A percentile compares a stretch with the other conserved stretches of the same genome.
phyloP scores from a whole-genome alignment of 805 yeast genomes.

The Wickerhamiella shivajii region DNA sequence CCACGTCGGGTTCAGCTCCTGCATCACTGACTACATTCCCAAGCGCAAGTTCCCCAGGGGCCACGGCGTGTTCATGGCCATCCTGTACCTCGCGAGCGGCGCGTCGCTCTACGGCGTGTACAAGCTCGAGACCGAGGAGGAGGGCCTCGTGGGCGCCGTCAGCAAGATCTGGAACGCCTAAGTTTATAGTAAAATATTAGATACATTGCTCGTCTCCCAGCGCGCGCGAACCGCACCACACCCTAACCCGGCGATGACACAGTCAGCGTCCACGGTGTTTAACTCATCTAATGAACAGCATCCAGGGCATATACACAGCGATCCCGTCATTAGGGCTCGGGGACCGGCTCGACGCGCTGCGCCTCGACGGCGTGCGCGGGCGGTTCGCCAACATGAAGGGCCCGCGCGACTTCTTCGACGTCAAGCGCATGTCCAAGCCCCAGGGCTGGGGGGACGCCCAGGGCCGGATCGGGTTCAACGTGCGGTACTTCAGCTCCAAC shows the following conservation, averaged over 20 bases:
- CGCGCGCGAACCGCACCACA: too few species aligned
- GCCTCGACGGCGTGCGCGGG: slow-evolving; percentile 32
- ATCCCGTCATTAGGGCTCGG: slow-evolving; percentile 1
- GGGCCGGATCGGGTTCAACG: slow-evolving; percentile 72
- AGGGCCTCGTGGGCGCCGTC: slow-evolving; percentile 60
- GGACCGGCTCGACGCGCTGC: slow-evolving; percentile 10
- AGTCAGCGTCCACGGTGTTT: too few species aligned
- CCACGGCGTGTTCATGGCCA: slow-evolving; percentile 51
- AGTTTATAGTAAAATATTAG: too few species aligned
- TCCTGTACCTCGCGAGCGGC: slow-evolving; percentile 59
- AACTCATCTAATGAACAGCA: slow-evolving; percentile 7
- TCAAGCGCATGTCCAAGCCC: slow-evolving; percentile 82
- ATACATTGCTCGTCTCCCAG: too few species aligned
- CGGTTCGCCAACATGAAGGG: slow-evolving; percentile 65
- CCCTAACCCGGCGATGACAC: too few species aligned
- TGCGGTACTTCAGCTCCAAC: slow-evolving; percentile 77
- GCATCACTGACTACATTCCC: slow-evolving; percentile 89
- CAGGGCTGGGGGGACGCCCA: slow-evolving; percentile 79
- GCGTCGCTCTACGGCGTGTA: slow-evolving; percentile 69
- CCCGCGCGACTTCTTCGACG: slow-evolving; percentile 86
- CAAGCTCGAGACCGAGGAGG: slow-evolving; percentile 54
- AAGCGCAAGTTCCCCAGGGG: slow-evolving; percentile 67
- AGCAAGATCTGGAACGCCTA: slow-evolving; percentile 46
- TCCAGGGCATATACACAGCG: slow-evolving; percentile 6
- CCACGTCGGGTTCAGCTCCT: slow-evolving; percentile 75